Evolutionary conservation across 257 asterid species (phyloP).

Genomic region (Dorcoceras hygrometricum): DNA sequence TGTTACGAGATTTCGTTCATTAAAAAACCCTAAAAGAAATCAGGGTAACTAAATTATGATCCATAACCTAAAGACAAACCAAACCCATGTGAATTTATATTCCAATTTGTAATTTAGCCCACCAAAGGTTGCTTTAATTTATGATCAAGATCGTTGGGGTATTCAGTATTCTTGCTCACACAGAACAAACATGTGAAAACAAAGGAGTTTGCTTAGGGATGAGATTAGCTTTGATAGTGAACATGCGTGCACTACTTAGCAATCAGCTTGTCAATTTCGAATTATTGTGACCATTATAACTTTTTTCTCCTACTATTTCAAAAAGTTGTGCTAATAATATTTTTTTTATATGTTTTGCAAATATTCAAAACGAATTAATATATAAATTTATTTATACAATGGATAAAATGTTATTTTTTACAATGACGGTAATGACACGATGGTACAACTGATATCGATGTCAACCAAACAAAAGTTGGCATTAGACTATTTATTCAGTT

Average conservation of each 20-base stretch:
- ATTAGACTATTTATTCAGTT: background rate
- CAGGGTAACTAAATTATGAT: too few relatives aligned
- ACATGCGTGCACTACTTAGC: slow-evolving; percentile 30
- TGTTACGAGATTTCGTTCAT: too few relatives aligned
- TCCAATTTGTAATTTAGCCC: slow-evolving; percentile 22
- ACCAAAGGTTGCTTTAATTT: slow-evolving; percentile 22
- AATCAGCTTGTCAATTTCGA: slow-evolving; percentile 16
- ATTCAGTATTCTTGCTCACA: slow-evolving; percentile 26
- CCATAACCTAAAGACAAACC: background rate
- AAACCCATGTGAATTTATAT: slow-evolving; percentile 44
- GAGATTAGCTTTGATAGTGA: slow-evolving; percentile 27
- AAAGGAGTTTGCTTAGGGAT: slow-evolving; percentile 29
- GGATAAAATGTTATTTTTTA: too few relatives aligned
- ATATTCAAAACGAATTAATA: too few relatives aligned
- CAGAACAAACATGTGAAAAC: slow-evolving; percentile 40
- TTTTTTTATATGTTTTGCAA: too few relatives aligned
- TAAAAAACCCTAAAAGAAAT: too few relatives aligned
- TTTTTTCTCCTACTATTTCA: background rate
- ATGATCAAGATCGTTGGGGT: slow-evolving; percentile 15
- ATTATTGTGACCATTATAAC: background rate
- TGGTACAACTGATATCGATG: background rate
- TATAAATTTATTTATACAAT: too few relatives aligned
- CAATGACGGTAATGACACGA: too few relatives aligned
- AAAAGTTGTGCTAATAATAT: too few relatives aligned
- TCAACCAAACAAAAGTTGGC: background rate